These are phyloP conservation scores for Dictyostelium firmibasis DNA, from an alignment of 78 protist genomes.

Conservation along the genomic window DNA sequence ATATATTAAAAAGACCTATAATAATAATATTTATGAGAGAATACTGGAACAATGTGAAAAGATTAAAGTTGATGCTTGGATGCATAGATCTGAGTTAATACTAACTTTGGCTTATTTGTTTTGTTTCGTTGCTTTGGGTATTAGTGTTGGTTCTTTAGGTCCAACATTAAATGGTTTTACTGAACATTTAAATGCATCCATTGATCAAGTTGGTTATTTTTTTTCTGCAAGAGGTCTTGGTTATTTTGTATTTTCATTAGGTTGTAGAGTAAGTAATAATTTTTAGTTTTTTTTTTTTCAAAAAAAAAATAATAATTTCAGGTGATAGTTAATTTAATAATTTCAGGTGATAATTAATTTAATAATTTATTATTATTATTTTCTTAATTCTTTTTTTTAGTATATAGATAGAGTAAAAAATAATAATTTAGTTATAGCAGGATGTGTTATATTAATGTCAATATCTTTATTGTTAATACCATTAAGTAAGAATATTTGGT, in stretches of 20 bases:
- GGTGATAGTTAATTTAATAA: no score
- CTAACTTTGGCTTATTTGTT: constrained; percentile 30
- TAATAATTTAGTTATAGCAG: constrained; percentile 27
- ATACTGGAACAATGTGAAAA: constrained; percentile 12
- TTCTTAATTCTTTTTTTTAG: background rate
- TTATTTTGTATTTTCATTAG: constrained; percentile 45
- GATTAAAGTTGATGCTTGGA: constrained; percentile 13
- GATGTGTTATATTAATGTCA: constrained; percentile 2
- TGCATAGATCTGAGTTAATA: constrained; percentile 18
- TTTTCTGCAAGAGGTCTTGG: constrained; percentile 64
- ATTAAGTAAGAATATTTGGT: constrained; percentile 1
- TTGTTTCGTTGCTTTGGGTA: constrained; percentile 54
- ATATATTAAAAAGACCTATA: background rate
- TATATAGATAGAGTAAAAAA: constrained; percentile 37
- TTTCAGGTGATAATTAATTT: no score
- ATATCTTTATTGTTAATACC: constrained; percentile 50
- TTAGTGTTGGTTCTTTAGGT: constrained; percentile 59
- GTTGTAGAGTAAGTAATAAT: constrained; percentile 20
- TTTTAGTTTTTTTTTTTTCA: no score
- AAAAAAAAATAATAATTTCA: no score
- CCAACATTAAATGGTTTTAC: constrained; percentile 30
- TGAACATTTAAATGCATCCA: constrained; percentile 7
- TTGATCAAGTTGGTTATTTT: constrained; percentile 51
- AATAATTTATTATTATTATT: no score
- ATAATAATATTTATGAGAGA: constrained; percentile 37